Percentiles rank a stretch among this genome's conserved stretches.
Conservation (phyloP, 2,329 filamentous ascomycete species). For the Fusarium ambrosium region DNA sequence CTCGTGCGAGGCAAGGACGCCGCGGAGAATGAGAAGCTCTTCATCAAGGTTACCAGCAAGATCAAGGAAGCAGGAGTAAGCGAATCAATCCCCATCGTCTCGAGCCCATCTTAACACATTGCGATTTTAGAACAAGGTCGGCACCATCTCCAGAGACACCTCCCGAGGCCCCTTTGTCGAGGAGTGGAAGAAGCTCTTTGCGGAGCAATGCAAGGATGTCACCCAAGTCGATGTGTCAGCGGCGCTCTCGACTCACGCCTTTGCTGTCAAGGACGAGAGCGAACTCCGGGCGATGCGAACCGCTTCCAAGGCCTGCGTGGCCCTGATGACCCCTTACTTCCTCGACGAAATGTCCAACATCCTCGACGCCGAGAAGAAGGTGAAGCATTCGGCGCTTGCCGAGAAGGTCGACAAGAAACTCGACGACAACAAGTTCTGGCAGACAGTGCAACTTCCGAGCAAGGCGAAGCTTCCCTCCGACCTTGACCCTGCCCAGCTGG, state of each 20-base stretch:
- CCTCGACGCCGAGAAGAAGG: constrained; percentile 96
- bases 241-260: constrained; percentile 85
- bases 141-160: constrained; percentile 85
- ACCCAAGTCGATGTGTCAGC: constrained; percentile 89
- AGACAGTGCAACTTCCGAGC: constrained; percentile 77
- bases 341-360: constrained; percentile 98
- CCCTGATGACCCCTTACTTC: constrained; percentile 95
- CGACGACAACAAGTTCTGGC: constrained; percentile 94
- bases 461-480: constrained; percentile 84
- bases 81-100: constrained; percentile 41
- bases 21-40: constrained; percentile 91
- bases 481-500: constrained; percentile 89
- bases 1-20: constrained; percentile 92
- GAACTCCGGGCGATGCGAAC: constrained; percentile 95
- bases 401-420: constrained; percentile 92
- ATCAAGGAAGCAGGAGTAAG: constrained; percentile 90
- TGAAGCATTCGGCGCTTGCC: constrained; percentile 89
- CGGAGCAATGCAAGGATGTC: constrained; percentile 83
- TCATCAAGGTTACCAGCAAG: constrained; percentile 83
- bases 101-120: constrained; percentile 25
- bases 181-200: constrained; percentile 91
- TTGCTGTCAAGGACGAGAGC: constrained; percentile 94
- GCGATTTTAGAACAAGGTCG: constrained; percentile 82
- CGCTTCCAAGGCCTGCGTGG: constrained; percentile 92
- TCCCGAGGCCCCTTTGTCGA: constrained; percentile 91